These are phyloP conservation scores for Ceratocystis cubensis DNA, from an alignment of 2,329 filamentous ascomycete species.

Conservation along the genomic window DNA sequence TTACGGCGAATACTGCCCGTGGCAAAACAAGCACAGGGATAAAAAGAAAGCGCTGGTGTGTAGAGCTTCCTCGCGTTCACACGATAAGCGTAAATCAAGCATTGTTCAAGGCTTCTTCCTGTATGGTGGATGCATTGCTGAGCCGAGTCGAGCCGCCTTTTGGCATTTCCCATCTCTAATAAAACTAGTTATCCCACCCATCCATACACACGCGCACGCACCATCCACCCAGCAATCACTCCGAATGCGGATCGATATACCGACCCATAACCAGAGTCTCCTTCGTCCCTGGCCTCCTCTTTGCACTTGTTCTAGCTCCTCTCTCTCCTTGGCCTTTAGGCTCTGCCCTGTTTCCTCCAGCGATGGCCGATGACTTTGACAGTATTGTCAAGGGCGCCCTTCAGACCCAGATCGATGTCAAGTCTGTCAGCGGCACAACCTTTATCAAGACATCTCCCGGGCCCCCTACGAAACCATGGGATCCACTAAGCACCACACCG, in stretches of 20 bases:
- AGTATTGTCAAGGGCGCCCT: conserved; percentile 87
- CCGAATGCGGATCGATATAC: conserved; percentile 5
- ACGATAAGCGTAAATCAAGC: background rate
- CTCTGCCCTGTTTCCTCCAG: background rate
- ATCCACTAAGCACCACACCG: conserved; percentile 71
- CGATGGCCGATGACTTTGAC: conserved; percentile 41
- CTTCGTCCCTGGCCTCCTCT: background rate
- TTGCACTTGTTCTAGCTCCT: background rate
- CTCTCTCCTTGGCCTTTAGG: background rate
- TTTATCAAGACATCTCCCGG: conserved; percentile 33
- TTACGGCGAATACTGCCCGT: background rate
- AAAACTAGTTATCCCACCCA: no score
- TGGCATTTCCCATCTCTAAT: background rate
- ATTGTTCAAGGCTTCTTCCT: background rate
- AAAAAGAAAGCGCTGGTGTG: background rate
- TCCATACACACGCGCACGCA: background rate
- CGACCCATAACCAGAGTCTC: background rate
- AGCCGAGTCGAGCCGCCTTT: background rate
- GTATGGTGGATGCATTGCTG: background rate
- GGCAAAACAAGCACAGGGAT: background rate
- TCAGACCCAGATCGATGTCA: conserved; percentile 42
- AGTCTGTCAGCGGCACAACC: conserved; percentile 25
- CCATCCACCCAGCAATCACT: background rate
- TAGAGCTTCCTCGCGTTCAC: no score
- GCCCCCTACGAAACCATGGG: conserved; percentile 38